Percentiles rank a stretch among this genome's conserved stretches.
Conservation (phyloP, 73 alveolate genomes). For the Stentor roeselii region DNA sequence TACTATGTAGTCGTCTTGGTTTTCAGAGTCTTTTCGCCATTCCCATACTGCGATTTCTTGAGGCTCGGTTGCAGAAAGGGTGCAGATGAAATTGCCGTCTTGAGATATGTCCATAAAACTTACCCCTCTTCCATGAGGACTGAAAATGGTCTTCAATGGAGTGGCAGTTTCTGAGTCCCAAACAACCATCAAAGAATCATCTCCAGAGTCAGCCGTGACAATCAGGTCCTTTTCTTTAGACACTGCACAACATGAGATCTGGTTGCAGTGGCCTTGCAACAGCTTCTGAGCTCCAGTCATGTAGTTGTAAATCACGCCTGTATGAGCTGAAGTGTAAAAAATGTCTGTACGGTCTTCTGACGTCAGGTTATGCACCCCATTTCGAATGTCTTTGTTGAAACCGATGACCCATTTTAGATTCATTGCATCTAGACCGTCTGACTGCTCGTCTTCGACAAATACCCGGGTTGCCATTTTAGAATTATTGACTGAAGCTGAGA, state of each 20-base stretch:
- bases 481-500: too few species aligned
- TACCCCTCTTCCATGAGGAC: slow-evolving; percentile 95
- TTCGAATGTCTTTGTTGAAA: slow-evolving; percentile 80
- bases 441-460: neutral
- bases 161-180: slow-evolving; percentile 97
- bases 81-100: slow-evolving; percentile 38
- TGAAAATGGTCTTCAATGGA: slow-evolving; percentile 88
- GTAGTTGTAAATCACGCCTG: slow-evolving; percentile 97
- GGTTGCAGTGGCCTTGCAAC: slow-evolving; percentile 94
- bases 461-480: too few species aligned
- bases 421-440: slow-evolving; percentile 26
- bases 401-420: slow-evolving; percentile 91
- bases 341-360: slow-evolving; percentile 79
- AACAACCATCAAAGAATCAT: slow-evolving; percentile 90
- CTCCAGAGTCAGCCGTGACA: slow-evolving; percentile 98
- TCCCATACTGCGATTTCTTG: slow-evolving; percentile 51
- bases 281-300: slow-evolving; percentile 84
- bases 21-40: slow-evolving; percentile 33
- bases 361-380: slow-evolving; percentile 94
- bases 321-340: slow-evolving; percentile 96
- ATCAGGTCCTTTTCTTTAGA: slow-evolving; percentile 84
- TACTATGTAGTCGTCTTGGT: neutral
- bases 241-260: slow-evolving; percentile 89
- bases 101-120: slow-evolving; percentile 72
- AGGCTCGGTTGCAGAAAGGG: slow-evolving; percentile 30